phyloP scores from a whole-genome alignment of 495 filamentous ascomycete genomes.

The Penicillium coprophilum region DNA sequence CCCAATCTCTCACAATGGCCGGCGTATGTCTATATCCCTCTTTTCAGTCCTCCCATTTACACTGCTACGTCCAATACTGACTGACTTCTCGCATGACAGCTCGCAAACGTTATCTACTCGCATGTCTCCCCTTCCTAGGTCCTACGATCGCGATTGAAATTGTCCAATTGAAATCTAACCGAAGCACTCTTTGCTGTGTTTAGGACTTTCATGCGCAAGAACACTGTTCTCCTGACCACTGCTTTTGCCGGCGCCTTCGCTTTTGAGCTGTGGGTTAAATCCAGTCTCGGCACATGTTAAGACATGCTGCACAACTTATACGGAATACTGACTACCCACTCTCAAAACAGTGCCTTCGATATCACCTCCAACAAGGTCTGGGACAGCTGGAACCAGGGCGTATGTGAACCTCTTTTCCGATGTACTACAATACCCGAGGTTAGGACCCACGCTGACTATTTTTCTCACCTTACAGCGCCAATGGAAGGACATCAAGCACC shows the following conservation, averaged over 20 bases:
- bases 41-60: not conserved
- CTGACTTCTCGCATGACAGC: slow-evolving; percentile 46
- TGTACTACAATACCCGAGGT: slow-evolving; percentile 4
- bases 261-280: slow-evolving; percentile 79
- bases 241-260: slow-evolving; percentile 88
- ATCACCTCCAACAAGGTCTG: slow-evolving; percentile 75
- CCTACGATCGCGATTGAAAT: slow-evolving; percentile 19
- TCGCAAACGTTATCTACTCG: slow-evolving; percentile 74
- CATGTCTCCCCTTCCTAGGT: slow-evolving; percentile 53
- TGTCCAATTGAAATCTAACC: slow-evolving; percentile 22
- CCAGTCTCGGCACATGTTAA: slow-evolving; percentile 3
- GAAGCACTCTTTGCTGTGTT: slow-evolving; percentile 20
- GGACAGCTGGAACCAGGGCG: slow-evolving; percentile 85
- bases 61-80: slow-evolving; percentile 7
- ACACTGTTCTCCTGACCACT: slow-evolving; percentile 78
- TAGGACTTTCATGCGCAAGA: slow-evolving; percentile 81
- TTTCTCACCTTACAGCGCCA: slow-evolving; percentile 64
- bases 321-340: slow-evolving; percentile 16
- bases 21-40: slow-evolving; percentile 35
- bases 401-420: slow-evolving; percentile 50
- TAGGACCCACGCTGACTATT: slow-evolving; percentile 33
- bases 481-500: slow-evolving; percentile 98
- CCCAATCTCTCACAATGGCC: slow-evolving; percentile 51
- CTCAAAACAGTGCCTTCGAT: slow-evolving; percentile 68
- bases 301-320: slow-evolving; percentile 1